These are phyloP conservation scores for Yarrowia hollandica DNA, from an alignment of 805 yeast species.

Conservation along the genomic window DNA sequence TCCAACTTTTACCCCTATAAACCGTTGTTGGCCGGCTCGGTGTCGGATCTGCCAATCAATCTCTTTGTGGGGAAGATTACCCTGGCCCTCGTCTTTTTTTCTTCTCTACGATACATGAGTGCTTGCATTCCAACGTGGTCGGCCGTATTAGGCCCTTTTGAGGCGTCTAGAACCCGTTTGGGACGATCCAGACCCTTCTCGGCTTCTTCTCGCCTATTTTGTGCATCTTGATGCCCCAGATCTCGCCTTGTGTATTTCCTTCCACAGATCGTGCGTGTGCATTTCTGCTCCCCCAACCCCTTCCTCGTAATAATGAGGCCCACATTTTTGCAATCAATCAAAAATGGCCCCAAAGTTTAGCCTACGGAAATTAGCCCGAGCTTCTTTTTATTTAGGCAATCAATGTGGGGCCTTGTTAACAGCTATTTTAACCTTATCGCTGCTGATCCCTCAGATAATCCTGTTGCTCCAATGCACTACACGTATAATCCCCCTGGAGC, in stretches of 20 bases:
- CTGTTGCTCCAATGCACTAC: no score
- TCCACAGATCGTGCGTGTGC: no score
- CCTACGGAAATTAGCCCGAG: no score
- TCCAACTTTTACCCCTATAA: background rate
- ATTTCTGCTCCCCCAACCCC: no score
- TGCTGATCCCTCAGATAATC: conserved; percentile 12
- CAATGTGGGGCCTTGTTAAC: background rate
- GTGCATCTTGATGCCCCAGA: background rate
- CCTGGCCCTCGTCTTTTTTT: background rate
- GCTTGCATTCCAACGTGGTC: background rate
- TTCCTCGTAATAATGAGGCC: no score
- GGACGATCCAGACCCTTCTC: background rate
- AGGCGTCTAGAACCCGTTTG: background rate
- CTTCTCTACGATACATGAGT: background rate
- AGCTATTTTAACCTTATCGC: background rate
- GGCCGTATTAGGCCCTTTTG: background rate
- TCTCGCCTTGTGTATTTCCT: no score
- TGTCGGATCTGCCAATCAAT: background rate
- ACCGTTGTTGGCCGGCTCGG: background rate
- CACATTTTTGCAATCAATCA: no score
- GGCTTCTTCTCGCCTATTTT: background rate
- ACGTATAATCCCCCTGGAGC: no score
- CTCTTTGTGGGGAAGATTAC: background rate
- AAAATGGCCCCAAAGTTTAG: no score
- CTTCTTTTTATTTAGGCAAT: background rate